Conservation (phyloP, 169 alveolate species). For the Ophryocystis elektroscirrha region DNA sequence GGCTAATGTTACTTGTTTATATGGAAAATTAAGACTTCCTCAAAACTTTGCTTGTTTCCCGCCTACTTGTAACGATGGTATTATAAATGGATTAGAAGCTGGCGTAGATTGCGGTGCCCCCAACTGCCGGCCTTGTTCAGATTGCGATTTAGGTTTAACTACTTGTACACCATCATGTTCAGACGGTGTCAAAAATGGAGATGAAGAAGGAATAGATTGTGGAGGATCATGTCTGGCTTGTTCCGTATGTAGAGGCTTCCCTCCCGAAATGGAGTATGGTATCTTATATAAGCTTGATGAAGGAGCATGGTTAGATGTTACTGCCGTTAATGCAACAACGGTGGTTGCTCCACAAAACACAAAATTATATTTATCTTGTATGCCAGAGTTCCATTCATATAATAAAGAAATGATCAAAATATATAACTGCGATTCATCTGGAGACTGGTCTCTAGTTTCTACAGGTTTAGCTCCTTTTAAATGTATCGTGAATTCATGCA, state of each 20-base stretch:
- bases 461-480: not conserved
- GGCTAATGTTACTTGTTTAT: too few relatives aligned
- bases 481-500: not conserved
- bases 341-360: not conserved
- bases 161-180: slow-evolving; percentile 20
- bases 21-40: too few relatives aligned
- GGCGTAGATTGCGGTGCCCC: slow-evolving; percentile 21
- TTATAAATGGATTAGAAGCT: slow-evolving; percentile 25
- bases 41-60: too few relatives aligned
- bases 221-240: slow-evolving; percentile 7
- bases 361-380: too few relatives aligned
- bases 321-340: not conserved
- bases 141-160: too few relatives aligned
- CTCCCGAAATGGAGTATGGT: not conserved
- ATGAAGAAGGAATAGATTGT: slow-evolving; percentile 23
- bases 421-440: not conserved
- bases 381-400: too few relatives aligned
- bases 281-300: not conserved
- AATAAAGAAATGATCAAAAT: too few relatives aligned
- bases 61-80: slow-evolving; percentile 32
- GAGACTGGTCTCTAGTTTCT: not conserved
- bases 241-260: not conserved
- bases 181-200: slow-evolving; percentile 27
- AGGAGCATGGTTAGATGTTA: not conserved
- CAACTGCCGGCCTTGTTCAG: too few relatives aligned